Percentiles rank a stretch among this genome's conserved stretches.
These are phyloP conservation scores for Candida incommunis DNA, from an alignment of 805 yeast species.

Conservation along the genomic window DNA sequence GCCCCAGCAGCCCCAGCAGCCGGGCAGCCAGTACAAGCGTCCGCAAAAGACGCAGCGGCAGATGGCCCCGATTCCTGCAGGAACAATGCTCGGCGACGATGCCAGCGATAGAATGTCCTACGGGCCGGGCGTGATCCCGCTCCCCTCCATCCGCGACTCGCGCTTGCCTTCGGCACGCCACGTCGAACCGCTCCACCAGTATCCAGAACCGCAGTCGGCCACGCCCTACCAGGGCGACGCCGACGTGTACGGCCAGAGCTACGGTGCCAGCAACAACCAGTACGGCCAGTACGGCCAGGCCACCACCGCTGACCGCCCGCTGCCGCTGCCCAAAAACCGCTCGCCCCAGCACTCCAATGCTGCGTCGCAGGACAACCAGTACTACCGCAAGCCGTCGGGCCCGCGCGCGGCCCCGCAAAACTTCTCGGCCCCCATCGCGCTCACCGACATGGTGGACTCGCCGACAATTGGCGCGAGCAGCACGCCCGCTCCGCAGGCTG, in stretches of 20 bases:
- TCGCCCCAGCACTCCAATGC: too few species aligned
- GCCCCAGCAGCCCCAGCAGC: neutral
- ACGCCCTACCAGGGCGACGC: neutral
- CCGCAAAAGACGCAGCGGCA: neutral
- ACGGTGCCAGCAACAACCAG: too few species aligned
- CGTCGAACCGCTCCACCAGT: neutral
- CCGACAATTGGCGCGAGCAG: neutral
- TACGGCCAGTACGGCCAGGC: neutral
- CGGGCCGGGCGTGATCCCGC: neutral
- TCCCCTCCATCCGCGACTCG: neutral
- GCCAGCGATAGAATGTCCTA: neutral
- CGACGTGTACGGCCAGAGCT: neutral
- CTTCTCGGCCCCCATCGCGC: neutral
- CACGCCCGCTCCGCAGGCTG: constrained; percentile 1
- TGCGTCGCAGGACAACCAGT: neutral
- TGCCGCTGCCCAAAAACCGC: neutral
- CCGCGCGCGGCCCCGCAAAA: neutral
- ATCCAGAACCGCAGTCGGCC: neutral
- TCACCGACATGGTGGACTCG: constrained; percentile 1
- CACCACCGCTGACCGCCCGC: neutral
- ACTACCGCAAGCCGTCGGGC: neutral
- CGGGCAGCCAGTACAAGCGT: neutral
- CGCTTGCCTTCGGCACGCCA: neutral
- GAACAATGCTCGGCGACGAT: neutral
- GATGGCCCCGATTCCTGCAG: neutral